These are phyloP conservation scores for Beauveria pseudobassiana DNA, from an alignment of 2,329 filamentous ascomycete genomes.

Conservation along the genomic window DNA sequence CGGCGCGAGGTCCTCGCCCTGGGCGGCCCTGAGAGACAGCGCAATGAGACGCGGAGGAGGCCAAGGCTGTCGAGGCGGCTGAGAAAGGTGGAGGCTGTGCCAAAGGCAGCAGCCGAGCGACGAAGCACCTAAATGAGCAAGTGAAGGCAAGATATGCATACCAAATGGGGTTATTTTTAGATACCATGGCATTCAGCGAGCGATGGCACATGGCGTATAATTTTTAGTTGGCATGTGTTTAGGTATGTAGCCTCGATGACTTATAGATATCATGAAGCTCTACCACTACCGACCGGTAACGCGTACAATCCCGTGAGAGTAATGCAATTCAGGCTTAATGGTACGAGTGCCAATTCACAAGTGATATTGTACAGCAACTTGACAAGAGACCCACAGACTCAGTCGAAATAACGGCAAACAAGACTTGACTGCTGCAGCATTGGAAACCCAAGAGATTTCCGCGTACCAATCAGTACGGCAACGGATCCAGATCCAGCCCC, in stretches of 20 bases:
- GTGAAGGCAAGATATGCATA: background rate
- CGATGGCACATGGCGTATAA: background rate
- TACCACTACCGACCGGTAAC: too few species aligned
- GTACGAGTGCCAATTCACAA: too few species aligned
- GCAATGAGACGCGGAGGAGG: conserved; percentile 25
- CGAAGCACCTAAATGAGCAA: background rate
- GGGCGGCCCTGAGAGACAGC: conserved; percentile 29
- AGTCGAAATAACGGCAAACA: too few species aligned
- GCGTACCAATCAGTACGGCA: conserved; percentile 40
- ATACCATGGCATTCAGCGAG: background rate
- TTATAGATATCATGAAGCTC: too few species aligned
- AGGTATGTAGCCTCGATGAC: too few species aligned
- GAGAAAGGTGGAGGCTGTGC: conserved; percentile 24
- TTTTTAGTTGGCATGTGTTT: background rate
- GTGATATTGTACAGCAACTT: too few species aligned
- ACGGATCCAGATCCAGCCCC: conserved; percentile 49
- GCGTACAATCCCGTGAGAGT: too few species aligned
- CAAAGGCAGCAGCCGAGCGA: conserved; percentile 18
- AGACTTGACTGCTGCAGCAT: too few species aligned
- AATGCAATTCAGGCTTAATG: too few species aligned
- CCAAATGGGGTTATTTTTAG: background rate
- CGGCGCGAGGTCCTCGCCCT: conserved; percentile 69
- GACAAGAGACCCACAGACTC: too few species aligned
- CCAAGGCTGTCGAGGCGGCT: conserved; percentile 22
- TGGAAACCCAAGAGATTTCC: background rate